A percentile compares a stretch with the other conserved stretches of the same genome.
These are phyloP conservation scores for Excoecaria cochinchinensis DNA, from an alignment of 345 rosid species.

Conservation along the genomic window DNA sequence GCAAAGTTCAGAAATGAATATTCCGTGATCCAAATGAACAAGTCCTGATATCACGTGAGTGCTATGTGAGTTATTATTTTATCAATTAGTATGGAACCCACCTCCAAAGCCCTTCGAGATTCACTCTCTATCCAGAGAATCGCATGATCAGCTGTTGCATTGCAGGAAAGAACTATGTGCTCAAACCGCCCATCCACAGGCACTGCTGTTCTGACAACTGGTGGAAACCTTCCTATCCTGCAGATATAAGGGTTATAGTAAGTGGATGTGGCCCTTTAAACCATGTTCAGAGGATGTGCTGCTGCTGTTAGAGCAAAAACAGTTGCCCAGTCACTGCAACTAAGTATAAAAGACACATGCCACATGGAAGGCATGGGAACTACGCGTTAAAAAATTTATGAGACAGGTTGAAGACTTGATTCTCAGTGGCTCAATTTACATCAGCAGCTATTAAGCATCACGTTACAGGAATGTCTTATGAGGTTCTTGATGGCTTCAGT, in stretches of 20 bases:
- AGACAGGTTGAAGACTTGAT: background rate
- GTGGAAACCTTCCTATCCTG: constrained; percentile 88
- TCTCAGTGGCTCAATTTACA: background rate
- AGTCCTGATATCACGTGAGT: background rate
- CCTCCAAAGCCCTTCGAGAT: constrained; percentile 78
- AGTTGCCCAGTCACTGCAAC: background rate
- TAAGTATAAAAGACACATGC: background rate
- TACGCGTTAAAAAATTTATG: background rate
- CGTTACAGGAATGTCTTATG: background rate
- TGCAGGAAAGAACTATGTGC: constrained; percentile 84
- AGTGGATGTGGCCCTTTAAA: background rate
- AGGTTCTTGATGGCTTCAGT: background rate
- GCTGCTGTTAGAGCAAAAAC: background rate
- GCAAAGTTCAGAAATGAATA: background rate
- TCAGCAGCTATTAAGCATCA: too few relatives aligned
- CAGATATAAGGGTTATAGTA: constrained; percentile 10
- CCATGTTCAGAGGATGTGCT: background rate
- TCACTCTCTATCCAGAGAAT: constrained; percentile 88
- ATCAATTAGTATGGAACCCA: constrained; percentile 34
- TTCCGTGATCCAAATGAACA: background rate
- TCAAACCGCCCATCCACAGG: constrained; percentile 98
- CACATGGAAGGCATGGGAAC: background rate
- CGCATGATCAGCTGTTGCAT: constrained; percentile 84
- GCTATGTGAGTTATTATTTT: background rate
- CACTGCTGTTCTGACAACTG: constrained; percentile 93